Base-by-base conservation (phyloP, 306 rosid genomes). In the Vigna reflexopilosa region DNA sequence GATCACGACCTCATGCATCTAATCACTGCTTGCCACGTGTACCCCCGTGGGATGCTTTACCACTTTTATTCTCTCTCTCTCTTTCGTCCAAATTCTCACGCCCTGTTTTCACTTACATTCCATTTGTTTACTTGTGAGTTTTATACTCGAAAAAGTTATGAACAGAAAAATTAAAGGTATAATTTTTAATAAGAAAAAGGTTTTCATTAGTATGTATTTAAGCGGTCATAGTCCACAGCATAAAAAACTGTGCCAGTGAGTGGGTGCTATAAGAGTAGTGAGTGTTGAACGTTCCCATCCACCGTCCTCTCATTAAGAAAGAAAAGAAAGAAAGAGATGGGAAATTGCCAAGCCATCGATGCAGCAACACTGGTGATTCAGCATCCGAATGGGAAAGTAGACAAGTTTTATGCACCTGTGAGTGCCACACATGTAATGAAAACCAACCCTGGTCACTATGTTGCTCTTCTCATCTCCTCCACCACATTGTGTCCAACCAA, bases 311-410 rank as follows among this genome's bases (percentile, higher is more conserved):
- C 16, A 7, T 64, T 15, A 26, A 0, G 50, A 0, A 45, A 45
- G 3, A 5, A 26, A 36, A 69, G 77, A 72, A 65, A 63, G 58
- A 56, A 84, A 82, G 49, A 75, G 51, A 94, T 94, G 98, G 98
- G 98, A 14, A 94, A 94, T 71, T 94, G 98, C 51, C 98, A 94
- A 82, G 98, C 98, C 64, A 86, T 88, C 59, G 98, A 92, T 91
- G 84, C 93, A 7, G 98, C 98, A 81, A 88, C 97, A 0, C 67
- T 94, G 36, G 90, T 85, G 70, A 85, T 94, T 19, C 97, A 94
- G 28, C 91, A 92, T 57, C 97, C 97, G 3, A 87, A 51, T 88
- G 98, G 98, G 20, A 94, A 92, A 83, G 84, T 81, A 10, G 98
- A 94, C 65, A 94, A 81, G 16, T 80, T 87, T 9, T 92, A 86